Evolutionary conservation across 163 green algal species (phyloP), one percentile per base, ranked within the genome.

Genomic region (Scenedesmus sp.): DNA sequence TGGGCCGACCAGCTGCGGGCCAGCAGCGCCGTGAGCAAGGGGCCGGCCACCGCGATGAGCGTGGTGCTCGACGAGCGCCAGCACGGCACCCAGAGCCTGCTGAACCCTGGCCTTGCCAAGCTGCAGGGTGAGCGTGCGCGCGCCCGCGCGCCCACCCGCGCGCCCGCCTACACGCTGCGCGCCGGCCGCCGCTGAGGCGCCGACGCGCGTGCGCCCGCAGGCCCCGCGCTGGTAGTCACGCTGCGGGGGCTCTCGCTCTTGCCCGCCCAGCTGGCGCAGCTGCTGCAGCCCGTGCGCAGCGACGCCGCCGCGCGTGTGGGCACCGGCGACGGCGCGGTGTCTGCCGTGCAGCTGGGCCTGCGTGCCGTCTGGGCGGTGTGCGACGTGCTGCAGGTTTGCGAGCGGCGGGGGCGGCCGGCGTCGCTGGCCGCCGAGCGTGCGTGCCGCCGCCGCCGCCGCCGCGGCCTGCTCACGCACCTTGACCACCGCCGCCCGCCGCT

Each of bases 21-120:
- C 45, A 63, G 36, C 63, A 77, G 34, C 83, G 71, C 10, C 42
- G 60, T 48, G 47, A 24, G 5, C n/a, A n/a, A n/a, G n/a, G n/a
- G n/a, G n/a, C n/a, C n/a, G n/a, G n/a, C n/a, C n/a, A n/a, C n/a
- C n/a, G 24, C 31, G 0, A 13, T 92, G 75, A 64, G 80, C 10
- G 50, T 95, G 15, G 51, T 86, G 54, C 70, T 92, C 34, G 91
- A 95, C 63, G n/a, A 47, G 22, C 81, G 84, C 7, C 77, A 85
- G 29, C 83, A 87, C 56, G 53, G 70, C 1, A 60, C 51, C 2
- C 80, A 89, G 67, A 90, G 82, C n/a, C 60, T 95, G 75, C 81
- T 95, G 70, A 83, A 89, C 24, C 86, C 89, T 9, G 87, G 15
- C 70, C 92, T 44, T 83, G 77, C 54, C 3, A 60, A 45, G 33